These are phyloP conservation scores for Torulaspora delbrueckii DNA, from an alignment of 805 yeast species.

Conservation along the genomic window DNA sequence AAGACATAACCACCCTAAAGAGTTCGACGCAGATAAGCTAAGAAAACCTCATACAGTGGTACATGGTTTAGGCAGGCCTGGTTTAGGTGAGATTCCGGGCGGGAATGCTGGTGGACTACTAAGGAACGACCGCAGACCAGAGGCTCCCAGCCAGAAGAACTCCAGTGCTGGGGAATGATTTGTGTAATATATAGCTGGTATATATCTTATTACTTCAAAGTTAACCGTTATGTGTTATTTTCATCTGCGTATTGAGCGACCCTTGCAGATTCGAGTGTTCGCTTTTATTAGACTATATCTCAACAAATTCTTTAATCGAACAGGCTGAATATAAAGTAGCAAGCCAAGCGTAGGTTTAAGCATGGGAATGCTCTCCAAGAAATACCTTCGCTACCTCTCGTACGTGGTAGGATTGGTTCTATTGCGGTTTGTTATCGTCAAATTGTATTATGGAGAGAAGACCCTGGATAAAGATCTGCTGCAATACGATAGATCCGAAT, in stretches of 20 bases:
- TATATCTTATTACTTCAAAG: not conserved
- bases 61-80: constrained; percentile 2
- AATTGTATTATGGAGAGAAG: not conserved
- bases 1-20: constrained; percentile 23
- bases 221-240: not conserved
- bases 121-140: constrained; percentile 15
- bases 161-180: not conserved
- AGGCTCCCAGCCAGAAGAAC: not conserved
- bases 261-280: not conserved
- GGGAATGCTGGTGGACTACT: constrained; percentile 24
- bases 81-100: not conserved
- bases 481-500: constrained; percentile 1
- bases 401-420: constrained; percentile 6
- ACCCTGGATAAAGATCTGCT: not conserved
- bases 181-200: not conserved
- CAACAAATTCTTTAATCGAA: not conserved
- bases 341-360: not conserved
- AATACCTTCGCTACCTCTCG: constrained; percentile 8
- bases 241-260: not conserved
- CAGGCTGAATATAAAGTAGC: not conserved
- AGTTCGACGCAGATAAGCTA: constrained; percentile 21
- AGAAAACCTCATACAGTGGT: constrained; percentile 26
- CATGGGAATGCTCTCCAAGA: constrained; percentile 10
- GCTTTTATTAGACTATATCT: not conserved
- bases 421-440: not conserved